Evolutionary conservation across 805 yeast species (phyloP).

Genomic region (Ogataea polymorpha): DNA sequence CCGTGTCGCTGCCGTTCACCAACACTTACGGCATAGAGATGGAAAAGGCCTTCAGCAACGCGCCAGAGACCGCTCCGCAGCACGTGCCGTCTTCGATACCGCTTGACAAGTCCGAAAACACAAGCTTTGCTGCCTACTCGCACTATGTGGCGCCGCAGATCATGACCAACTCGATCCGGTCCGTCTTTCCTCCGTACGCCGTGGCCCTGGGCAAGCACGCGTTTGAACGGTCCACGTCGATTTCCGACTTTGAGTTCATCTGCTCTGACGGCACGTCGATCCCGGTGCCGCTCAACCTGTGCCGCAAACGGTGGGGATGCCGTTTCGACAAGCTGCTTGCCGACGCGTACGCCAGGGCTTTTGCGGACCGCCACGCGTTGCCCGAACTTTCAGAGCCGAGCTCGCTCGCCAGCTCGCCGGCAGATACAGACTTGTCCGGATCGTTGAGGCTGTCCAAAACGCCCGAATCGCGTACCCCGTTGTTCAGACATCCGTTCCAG

Average conservation of each 20-base stretch:
- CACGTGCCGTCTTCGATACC: neutral
- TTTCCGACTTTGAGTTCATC: conserved; percentile 70
- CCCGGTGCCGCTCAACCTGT: conserved; percentile 55
- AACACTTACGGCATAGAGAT: conserved; percentile 36
- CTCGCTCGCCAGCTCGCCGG: neutral
- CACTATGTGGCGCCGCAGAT: conserved; percentile 72
- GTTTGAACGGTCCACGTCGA: conserved; percentile 58
- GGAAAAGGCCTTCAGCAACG: neutral
- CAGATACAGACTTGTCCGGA: conserved; percentile 12
- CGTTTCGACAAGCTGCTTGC: conserved; percentile 62
- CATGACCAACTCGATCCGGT: conserved; percentile 60
- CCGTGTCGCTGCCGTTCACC: conserved; percentile 52
- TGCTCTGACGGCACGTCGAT: conserved; percentile 69
- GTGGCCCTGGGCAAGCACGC: conserved; percentile 76
- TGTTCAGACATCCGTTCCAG: conserved; percentile 70
- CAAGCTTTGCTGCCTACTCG: conserved; percentile 65
- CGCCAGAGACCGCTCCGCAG: conserved; percentile 3
- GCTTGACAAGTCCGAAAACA: conserved; percentile 9
- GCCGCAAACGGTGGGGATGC: conserved; percentile 76
- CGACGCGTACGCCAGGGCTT: conserved; percentile 61
- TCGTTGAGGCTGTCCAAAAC: conserved; percentile 10
- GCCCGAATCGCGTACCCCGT: conserved; percentile 38
- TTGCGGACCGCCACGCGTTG: conserved; percentile 26
- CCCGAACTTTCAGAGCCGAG: neutral
- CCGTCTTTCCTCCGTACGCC: conserved; percentile 75